Evolutionary conservation across 768 basidiomycete species (phyloP), one percentile per base, ranked within the genome.

Genomic region (Phylloporus rhodoxanthus): DNA sequence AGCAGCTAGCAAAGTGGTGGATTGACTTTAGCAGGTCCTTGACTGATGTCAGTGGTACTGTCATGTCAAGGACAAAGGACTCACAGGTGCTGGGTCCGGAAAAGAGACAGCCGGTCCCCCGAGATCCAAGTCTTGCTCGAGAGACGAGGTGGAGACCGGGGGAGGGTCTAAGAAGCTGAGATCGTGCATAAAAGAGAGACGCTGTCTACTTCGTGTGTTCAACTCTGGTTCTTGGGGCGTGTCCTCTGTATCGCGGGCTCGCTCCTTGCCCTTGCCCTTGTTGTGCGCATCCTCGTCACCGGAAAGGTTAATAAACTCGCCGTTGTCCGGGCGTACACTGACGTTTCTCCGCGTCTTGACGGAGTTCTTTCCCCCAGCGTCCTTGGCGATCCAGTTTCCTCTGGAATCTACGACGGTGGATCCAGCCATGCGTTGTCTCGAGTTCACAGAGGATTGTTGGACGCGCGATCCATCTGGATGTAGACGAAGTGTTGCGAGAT

Each of bases 391-490:
- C 80, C 82, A 85, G 52, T 83, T 82, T 11, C 78, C 81, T 41
- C 77, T 72, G 2, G 69, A 48, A 62, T 80, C 77, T 45, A 71
- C 69, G 3, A 74, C 64, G 13, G 71, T 64, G 38, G 62, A 61
- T 28, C 56, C 65, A 15, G 71, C 68, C 26, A 65, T 69, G 48
- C 71, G 67, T 6, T 56, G 60, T 21, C 62, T 58, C 2, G 62
- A 51, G 36, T 75, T 78, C 5, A 45, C 54, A 4, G 71, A 61
- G n/a, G 66, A 65, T 49, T 72, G 77, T 38, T 74, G 69, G 4
- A 85, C 80, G 34, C 84, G 80, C 20, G 73, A 73, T 5, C 84
- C 85, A 57, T 85, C 78, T 19, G 78, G 76, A 51, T 80, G 84
- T 4, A 88, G 62, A 29, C 82, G 77, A n/a, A 87, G 77, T 37